Conservation (phyloP, 78 protist genomes). For the Tieghemostelium lacteum region DNA sequence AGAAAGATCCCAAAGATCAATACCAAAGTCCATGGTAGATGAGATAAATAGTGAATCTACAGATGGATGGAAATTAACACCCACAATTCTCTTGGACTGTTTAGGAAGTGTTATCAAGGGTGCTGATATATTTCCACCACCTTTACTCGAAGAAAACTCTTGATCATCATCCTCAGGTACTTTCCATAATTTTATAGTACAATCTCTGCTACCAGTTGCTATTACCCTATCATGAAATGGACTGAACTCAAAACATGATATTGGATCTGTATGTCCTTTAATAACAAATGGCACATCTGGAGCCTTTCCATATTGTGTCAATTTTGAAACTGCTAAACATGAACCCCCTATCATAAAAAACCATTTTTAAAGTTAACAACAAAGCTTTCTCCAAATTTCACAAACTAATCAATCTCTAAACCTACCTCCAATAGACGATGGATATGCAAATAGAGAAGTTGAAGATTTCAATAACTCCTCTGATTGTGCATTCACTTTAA, state of each 20-base stretch:
- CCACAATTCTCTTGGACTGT: conserved; percentile 88
- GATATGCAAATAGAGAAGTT: conserved; percentile 62
- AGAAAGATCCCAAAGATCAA: conserved; percentile 91
- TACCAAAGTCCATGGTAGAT: conserved; percentile 71
- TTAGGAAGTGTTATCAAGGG: conserved; percentile 81
- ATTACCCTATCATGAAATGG: conserved; percentile 94
- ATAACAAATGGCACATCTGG: conserved; percentile 75
- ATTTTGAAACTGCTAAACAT: conserved; percentile 54
- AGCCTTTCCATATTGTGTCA: conserved; percentile 48
- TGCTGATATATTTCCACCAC: not conserved
- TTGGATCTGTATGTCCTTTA: conserved; percentile 92
- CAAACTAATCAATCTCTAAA: not conserved
- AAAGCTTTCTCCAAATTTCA: not conserved
- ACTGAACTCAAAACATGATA: conserved; percentile 91
- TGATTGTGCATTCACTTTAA: conserved; percentile 43
- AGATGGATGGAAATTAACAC: conserved; percentile 89
- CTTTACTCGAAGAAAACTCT: too few relatives aligned
- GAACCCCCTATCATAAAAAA: conserved; percentile 53
- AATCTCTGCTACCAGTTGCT: conserved; percentile 95
- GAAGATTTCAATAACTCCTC: conserved; percentile 71
- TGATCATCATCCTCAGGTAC: conserved; percentile 93
- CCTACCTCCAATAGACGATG: conserved; percentile 65
- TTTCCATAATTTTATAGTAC: conserved; percentile 93
- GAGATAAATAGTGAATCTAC: conserved; percentile 91
- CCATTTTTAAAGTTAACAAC: not conserved